phyloP scores from a whole-genome alignment of 345 rosid species.

The Crucihimalaya himalaica region DNA sequence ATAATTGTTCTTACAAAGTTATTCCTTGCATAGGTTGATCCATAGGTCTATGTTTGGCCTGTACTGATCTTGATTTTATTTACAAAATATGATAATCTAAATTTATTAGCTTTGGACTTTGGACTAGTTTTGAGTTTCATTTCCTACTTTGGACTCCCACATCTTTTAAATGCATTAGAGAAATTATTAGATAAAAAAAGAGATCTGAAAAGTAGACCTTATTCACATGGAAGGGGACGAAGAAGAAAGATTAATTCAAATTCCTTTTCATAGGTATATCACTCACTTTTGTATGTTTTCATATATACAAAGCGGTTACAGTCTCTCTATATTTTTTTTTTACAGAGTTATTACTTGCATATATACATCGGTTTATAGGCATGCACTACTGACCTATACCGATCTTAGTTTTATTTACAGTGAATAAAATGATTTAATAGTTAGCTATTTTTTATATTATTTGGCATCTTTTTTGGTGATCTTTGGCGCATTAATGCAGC shows the following conservation, averaged over 20 bases:
- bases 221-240: too few relatives aligned
- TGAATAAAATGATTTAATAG: not conserved
- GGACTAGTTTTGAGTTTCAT: too few relatives aligned
- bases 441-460: not conserved
- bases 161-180: too few relatives aligned
- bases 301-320: conserved; percentile 36
- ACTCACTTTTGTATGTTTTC: conserved; percentile 31
- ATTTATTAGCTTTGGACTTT: too few relatives aligned
- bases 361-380: conserved; percentile 20
- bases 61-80: not conserved
- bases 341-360: conserved; percentile 28
- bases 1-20: too few relatives aligned
- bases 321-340: not conserved
- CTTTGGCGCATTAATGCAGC: not conserved
- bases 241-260: too few relatives aligned
- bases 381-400: conserved; percentile 16
- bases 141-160: too few relatives aligned
- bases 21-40: not conserved
- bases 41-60: not conserved
- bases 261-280: conserved; percentile 26
- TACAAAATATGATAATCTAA: too few relatives aligned
- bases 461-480: conserved; percentile 15
- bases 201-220: too few relatives aligned
- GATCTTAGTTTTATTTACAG: conserved; percentile 36
- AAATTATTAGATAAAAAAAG: too few relatives aligned